These are phyloP conservation scores for Elsinoe fawcettii DNA, from an alignment of 2,329 filamentous ascomycete genomes.

Conservation along the genomic window DNA sequence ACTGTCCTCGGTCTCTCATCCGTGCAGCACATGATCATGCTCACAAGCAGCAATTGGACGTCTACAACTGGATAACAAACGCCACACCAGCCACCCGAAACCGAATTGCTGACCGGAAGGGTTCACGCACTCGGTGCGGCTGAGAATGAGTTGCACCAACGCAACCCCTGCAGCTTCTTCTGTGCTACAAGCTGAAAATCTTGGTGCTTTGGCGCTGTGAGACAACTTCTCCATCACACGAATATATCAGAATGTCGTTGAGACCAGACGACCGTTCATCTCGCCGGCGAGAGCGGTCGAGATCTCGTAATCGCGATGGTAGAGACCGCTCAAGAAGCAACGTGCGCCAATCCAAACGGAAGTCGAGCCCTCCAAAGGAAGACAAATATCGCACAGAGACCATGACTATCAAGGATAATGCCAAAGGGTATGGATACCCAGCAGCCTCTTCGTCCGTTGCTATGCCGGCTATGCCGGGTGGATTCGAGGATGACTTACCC, in stretches of 20 bases:
- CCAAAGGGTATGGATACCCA: not conserved
- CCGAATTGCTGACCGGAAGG: not conserved
- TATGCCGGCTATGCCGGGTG: constrained; percentile 12
- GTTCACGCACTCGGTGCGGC: not conserved
- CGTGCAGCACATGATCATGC: not conserved
- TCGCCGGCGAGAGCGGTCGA: constrained; percentile 7
- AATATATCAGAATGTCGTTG: constrained; percentile 5
- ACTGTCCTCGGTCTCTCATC: not conserved
- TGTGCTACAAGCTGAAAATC: not conserved
- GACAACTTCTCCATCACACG: not conserved
- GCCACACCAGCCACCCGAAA: constrained; percentile 8
- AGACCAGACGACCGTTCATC: constrained; percentile 14
- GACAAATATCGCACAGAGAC: not conserved
- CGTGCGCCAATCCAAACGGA: constrained; percentile 3
- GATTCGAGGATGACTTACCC: not conserved
- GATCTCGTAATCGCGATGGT: constrained; percentile 3
- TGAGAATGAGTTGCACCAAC: not conserved
- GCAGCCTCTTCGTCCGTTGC: not conserved
- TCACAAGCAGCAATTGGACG: not conserved
- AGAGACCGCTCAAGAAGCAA: constrained; percentile 9
- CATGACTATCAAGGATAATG: not conserved
- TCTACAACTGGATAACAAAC: not conserved
- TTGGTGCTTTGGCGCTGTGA: not conserved
- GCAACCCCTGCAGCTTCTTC: not conserved
- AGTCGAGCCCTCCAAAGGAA: constrained; percentile 4